Evolutionary conservation across 2,329 filamentous ascomycete species (phyloP).

Genomic region (Pseudopyrenochaeta lycopersici): DNA sequence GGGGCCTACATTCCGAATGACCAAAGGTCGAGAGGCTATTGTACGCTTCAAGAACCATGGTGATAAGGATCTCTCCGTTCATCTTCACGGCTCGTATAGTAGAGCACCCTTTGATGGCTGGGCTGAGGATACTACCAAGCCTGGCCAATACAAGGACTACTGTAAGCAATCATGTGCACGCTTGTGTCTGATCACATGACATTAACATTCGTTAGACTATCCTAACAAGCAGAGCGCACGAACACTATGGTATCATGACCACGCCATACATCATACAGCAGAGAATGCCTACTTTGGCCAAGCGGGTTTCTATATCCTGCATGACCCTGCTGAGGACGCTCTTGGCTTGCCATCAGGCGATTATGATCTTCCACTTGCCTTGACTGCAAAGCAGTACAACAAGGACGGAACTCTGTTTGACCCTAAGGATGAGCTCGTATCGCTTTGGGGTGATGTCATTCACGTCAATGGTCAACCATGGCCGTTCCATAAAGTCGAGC

Average conservation of each 20-base stretch:
- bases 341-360: constrained; percentile 62
- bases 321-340: constrained; percentile 60
- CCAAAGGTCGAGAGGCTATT: constrained; percentile 60
- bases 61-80: constrained; percentile 58
- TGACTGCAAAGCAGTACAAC: constrained; percentile 65
- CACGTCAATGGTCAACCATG: constrained; percentile 69
- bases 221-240: constrained; percentile 64
- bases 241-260: constrained; percentile 65
- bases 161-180: constrained; percentile 20
- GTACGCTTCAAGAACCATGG: constrained; percentile 66
- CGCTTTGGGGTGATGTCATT: constrained; percentile 66
- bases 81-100: constrained; percentile 64
- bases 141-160: constrained; percentile 62
- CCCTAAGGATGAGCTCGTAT: constrained; percentile 57
- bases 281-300: constrained; percentile 68
- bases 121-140: constrained; percentile 62
- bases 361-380: constrained; percentile 64
- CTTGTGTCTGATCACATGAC: background rate
- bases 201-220: constrained; percentile 53
- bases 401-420: constrained; percentile 61
- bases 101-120: constrained; percentile 62
- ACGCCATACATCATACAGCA: constrained; percentile 58
- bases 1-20: constrained; percentile 63
- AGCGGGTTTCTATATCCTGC: constrained; percentile 65
- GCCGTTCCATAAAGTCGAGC: constrained; percentile 67